Evolutionary conservation across 768 basidiomycete genomes (phyloP).

Genomic region (Tephrocybe sp.): DNA sequence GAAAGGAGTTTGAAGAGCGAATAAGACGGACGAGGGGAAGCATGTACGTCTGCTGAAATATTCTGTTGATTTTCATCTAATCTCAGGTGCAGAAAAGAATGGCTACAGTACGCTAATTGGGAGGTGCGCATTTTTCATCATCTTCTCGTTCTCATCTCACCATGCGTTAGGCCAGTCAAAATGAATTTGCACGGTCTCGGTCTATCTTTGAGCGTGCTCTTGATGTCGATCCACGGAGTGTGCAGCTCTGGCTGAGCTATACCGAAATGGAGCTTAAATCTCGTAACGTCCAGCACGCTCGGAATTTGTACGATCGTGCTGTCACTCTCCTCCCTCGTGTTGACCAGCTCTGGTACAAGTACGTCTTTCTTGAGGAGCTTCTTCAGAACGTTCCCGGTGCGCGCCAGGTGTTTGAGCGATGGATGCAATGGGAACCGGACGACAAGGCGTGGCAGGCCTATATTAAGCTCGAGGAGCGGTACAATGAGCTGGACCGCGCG

Average conservation of each 20-base stretch:
- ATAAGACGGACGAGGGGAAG: slow-evolving; percentile 77
- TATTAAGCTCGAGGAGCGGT: slow-evolving; percentile 95
- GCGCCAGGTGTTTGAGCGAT: slow-evolving; percentile 96
- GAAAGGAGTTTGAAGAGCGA: slow-evolving; percentile 93
- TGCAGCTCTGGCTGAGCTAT: slow-evolving; percentile 92
- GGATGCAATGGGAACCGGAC: slow-evolving; percentile 99
- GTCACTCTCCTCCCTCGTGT: slow-evolving; percentile 95
- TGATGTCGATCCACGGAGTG: slow-evolving; percentile 88
- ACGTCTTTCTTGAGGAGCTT: slow-evolving; percentile 97
- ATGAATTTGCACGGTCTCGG: slow-evolving; percentile 91
- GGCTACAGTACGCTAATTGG: slow-evolving; percentile 86
- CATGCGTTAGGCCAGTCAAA: slow-evolving; percentile 73
- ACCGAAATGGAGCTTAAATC: slow-evolving; percentile 98
- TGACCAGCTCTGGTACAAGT: slow-evolving; percentile 99
- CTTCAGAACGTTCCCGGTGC: slow-evolving; percentile 95
- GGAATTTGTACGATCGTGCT: slow-evolving; percentile 96
- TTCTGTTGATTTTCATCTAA: neutral
- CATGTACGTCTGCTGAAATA: slow-evolving; percentile 51
- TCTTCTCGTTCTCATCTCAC: slow-evolving; percentile 2
- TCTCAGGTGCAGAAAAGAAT: slow-evolving; percentile 63
- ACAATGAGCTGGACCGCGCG: slow-evolving; percentile 88
- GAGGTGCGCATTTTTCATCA: slow-evolving; percentile 46
- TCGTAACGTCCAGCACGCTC: slow-evolving; percentile 94
- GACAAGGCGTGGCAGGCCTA: slow-evolving; percentile 99
- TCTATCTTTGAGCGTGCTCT: slow-evolving; percentile 97